phyloP scores from a whole-genome alignment of 2,329 filamentous ascomycete species.

The Coniochaeta sp. region DNA sequence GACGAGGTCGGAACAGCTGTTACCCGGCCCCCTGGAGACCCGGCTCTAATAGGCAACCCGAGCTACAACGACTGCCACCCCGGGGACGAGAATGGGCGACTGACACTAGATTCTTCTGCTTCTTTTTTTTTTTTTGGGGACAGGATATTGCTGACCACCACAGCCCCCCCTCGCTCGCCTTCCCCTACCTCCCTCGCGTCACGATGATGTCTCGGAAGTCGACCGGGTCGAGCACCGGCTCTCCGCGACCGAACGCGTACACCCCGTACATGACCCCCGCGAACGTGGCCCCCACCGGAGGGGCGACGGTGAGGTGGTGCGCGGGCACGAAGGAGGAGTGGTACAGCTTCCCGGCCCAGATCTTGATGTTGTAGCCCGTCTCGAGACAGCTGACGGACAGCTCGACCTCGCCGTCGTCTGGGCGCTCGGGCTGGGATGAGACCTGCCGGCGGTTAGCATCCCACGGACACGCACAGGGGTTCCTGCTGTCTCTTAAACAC shows the following conservation, averaged over 20 bases:
- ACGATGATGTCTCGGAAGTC: conserved; percentile 19
- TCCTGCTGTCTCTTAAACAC: not conserved
- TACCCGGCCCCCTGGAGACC: not conserved
- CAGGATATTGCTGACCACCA: not conserved
- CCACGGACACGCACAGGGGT: not conserved
- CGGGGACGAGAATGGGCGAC: not conserved
- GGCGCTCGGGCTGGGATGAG: not conserved
- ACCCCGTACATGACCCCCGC: conserved; percentile 23
- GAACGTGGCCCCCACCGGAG: conserved; percentile 21
- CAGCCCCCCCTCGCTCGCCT: not conserved
- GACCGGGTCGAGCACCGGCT: conserved; percentile 22
- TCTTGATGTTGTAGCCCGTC: conserved; percentile 11
- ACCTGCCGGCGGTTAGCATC: not conserved
- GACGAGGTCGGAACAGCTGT: not conserved
- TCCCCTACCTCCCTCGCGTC: not conserved
- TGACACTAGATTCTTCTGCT: not conserved
- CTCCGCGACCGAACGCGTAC: conserved; percentile 19
- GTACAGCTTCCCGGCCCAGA: conserved; percentile 3
- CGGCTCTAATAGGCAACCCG: not conserved
- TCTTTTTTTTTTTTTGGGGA: not conserved
- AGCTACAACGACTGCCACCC: not conserved
- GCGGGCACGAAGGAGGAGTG: conserved; percentile 7
- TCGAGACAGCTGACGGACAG: not conserved
- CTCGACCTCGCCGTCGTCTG: not conserved
- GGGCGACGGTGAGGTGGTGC: conserved; percentile 16